Evolutionary conservation across 2,329 filamentous ascomycete genomes (phyloP).

Genomic region (Cyclaneusma minus): DNA sequence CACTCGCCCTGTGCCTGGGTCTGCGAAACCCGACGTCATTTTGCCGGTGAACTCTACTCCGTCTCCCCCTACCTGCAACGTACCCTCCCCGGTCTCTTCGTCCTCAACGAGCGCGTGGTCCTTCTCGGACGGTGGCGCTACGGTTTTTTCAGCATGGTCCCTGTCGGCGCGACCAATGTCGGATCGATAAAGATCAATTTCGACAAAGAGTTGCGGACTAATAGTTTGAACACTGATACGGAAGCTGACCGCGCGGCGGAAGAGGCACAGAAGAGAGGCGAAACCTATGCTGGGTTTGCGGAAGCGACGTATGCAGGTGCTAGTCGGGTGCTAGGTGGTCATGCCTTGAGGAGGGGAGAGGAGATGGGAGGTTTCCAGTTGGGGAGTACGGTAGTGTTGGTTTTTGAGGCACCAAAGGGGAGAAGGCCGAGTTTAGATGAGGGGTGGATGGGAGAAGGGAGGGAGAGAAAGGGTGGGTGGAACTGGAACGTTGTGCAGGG

Average conservation of each 20-base stretch:
- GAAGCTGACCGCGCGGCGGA: conserved; percentile 77
- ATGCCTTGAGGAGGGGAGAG: conserved; percentile 73
- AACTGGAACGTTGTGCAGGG: conserved; percentile 79
- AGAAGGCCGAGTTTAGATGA: conserved; percentile 39
- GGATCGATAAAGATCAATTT: conserved; percentile 96
- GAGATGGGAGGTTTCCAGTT: conserved; percentile 98
- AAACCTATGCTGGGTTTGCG: conserved; percentile 77
- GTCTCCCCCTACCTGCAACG: conserved; percentile 91
- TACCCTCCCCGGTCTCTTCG: conserved; percentile 86
- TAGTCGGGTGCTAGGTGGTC: conserved; percentile 62
- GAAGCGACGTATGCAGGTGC: conserved; percentile 80
- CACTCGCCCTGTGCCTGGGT: conserved; percentile 95
- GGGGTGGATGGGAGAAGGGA: conserved; percentile 37
- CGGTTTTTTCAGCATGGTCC: conserved; percentile 93
- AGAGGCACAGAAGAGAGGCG: conserved; percentile 57
- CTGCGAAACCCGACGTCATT: conserved; percentile 86
- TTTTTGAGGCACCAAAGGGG: conserved; percentile 81
- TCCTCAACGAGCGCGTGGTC: conserved; percentile 89
- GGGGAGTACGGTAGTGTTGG: conserved; percentile 84
- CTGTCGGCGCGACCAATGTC: conserved; percentile 93
- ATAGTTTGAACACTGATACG: conserved; percentile 83
- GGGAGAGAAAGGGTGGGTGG: conserved; percentile 53
- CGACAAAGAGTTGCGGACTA: conserved; percentile 83
- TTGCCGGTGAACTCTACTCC: conserved; percentile 88
- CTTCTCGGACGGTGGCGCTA: conserved; percentile 88